Evolutionary conservation across 2,329 filamentous ascomycete species (phyloP).

Genomic region (Blumeriella jaapii): DNA sequence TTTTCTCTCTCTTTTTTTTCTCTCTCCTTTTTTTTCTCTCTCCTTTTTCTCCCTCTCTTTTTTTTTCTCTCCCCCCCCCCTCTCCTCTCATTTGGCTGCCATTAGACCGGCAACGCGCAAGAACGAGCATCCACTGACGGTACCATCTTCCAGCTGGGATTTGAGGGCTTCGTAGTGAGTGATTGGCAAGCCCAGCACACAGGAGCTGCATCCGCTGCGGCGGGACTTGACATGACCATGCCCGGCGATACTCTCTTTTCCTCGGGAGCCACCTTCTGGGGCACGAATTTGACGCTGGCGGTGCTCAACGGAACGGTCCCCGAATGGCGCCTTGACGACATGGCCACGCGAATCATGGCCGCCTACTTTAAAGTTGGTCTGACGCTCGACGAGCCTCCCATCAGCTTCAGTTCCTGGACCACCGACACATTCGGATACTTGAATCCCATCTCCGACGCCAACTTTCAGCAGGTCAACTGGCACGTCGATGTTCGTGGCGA

Average conservation of each 20-base stretch:
- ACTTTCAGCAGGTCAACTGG: slow-evolving; percentile 59
- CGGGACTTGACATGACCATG: slow-evolving; percentile 82
- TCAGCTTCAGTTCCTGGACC: slow-evolving; percentile 88
- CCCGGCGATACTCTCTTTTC: slow-evolving; percentile 72
- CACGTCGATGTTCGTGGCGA: slow-evolving; percentile 75
- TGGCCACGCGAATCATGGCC: slow-evolving; percentile 74
- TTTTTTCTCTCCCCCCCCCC: no score
- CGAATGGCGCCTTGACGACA: slow-evolving; percentile 80
- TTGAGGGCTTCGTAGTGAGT: slow-evolving; percentile 71
- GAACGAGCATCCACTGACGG: no score
- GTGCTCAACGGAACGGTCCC: slow-evolving; percentile 84
- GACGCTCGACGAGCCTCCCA: slow-evolving; percentile 34
- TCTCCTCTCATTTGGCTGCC: no score
- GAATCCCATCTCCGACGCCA: slow-evolving; percentile 50
- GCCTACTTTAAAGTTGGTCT: slow-evolving; percentile 56
- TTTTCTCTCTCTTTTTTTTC: no score
- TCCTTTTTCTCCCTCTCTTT: no score
- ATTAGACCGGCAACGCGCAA: no score
- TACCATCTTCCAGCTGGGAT: no score
- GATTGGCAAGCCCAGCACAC: slow-evolving; percentile 71
- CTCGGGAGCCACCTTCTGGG: slow-evolving; percentile 54
- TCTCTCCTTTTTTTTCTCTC: no score
- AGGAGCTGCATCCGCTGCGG: slow-evolving; percentile 52
- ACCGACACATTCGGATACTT: slow-evolving; percentile 60
- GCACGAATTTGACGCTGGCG: slow-evolving; percentile 75